Percentiles rank a stretch among this genome's conserved stretches.
Conservation (phyloP, 83 land plant genomes). For the Thuja plicata region DNA sequence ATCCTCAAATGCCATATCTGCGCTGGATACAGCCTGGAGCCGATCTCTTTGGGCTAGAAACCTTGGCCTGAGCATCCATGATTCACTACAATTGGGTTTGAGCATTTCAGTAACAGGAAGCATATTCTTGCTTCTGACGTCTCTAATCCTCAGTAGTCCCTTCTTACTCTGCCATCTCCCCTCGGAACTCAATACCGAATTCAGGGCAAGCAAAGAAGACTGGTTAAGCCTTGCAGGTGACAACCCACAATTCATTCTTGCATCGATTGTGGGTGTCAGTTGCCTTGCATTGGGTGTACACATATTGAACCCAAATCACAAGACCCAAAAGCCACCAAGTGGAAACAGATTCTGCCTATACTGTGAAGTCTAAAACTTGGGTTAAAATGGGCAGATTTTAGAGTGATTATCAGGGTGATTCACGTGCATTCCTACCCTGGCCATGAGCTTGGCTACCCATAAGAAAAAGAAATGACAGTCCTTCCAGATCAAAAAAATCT, state of each 20-base stretch:
- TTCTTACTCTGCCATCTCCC: conserved; percentile 2
- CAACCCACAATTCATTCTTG: conserved; percentile 10
- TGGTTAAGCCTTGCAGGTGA: neutral
- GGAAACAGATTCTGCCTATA: neutral
- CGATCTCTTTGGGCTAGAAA: neutral
- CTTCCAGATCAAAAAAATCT: neutral
- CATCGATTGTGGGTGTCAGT: conserved; percentile 1
- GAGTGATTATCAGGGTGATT: neutral
- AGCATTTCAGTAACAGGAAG: neutral
- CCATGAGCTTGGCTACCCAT: neutral
- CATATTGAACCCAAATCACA: neutral
- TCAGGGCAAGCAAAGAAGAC: neutral
- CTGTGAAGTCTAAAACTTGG: neutral
- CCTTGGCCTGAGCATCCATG: neutral
- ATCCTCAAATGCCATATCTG: conserved; percentile 3
- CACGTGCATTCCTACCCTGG: neutral
- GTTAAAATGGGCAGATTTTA: neutral
- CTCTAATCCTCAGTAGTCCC: neutral
- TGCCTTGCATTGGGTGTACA: neutral
- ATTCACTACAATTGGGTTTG: neutral
- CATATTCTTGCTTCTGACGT: neutral
- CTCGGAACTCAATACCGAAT: neutral
- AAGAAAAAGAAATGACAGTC: neutral
- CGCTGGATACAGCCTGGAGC: neutral
- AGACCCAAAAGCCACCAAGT: neutral